Evolutionary conservation across 2,329 filamentous ascomycete genomes (phyloP).

Genomic region (Neurospora sp.): DNA sequence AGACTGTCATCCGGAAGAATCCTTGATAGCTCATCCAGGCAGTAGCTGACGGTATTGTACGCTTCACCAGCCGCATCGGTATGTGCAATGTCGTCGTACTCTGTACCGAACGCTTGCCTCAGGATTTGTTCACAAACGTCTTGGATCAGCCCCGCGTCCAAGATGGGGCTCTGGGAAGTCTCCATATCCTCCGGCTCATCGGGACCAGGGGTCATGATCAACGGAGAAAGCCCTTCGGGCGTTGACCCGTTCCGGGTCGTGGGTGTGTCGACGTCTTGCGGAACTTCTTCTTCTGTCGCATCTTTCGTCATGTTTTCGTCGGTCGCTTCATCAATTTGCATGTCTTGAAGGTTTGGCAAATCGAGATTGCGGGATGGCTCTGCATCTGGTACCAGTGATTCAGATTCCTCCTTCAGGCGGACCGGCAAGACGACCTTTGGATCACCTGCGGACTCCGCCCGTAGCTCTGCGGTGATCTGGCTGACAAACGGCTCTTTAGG

Average conservation of each 20-base stretch:
- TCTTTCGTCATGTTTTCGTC: neutral
- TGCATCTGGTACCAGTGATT: neutral
- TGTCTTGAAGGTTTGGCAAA: neutral
- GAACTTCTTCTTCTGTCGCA: neutral
- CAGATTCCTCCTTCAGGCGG: neutral
- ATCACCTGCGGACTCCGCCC: neutral
- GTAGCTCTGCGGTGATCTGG: neutral
- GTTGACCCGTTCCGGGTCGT: neutral
- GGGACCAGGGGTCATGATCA: neutral
- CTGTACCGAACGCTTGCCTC: slow-evolving; percentile 12
- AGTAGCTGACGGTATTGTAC: slow-evolving; percentile 13
- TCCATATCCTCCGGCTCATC: neutral
- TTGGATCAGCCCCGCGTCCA: slow-evolving; percentile 6
- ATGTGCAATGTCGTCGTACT: slow-evolving; percentile 10
- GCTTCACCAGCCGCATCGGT: slow-evolving; percentile 5
- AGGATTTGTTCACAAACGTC: slow-evolving; percentile 13
- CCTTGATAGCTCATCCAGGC: slow-evolving; percentile 14
- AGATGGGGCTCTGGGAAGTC: neutral
- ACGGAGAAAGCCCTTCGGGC: neutral
- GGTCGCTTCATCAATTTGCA: neutral
- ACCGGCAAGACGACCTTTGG: neutral
- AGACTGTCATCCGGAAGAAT: slow-evolving; percentile 7
- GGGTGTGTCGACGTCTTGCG: neutral
- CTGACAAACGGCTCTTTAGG: neutral
- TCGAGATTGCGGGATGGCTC: neutral